Evolutionary conservation across 768 basidiomycete species (phyloP).

Genomic region (Epithele typhae): DNA sequence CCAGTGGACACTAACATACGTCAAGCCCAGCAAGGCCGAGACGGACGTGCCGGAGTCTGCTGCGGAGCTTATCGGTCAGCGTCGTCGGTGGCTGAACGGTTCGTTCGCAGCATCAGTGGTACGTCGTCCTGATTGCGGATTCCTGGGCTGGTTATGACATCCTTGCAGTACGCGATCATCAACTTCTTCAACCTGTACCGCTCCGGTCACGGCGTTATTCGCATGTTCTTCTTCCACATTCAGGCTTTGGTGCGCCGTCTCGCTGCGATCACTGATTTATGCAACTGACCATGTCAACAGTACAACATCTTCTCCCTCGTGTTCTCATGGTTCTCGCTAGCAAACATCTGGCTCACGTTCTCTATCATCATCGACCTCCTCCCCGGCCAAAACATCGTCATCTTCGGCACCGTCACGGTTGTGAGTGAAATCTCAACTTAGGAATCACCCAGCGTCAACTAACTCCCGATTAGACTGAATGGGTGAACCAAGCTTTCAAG

Average conservation of each 20-base stretch:
- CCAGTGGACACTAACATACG: constrained; percentile 86
- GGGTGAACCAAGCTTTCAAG: constrained; percentile 78
- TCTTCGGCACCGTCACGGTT: constrained; percentile 70
- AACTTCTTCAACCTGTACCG: constrained; percentile 89
- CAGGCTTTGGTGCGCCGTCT: constrained; percentile 71
- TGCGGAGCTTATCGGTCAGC: constrained; percentile 89
- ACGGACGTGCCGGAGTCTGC: constrained; percentile 96
- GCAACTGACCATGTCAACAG: constrained; percentile 31
- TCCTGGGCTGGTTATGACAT: background rate
- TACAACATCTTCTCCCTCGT: constrained; percentile 82
- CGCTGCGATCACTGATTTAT: background rate
- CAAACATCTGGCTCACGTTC: constrained; percentile 95
- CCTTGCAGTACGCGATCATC: constrained; percentile 75
- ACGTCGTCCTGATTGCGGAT: constrained; percentile 27
- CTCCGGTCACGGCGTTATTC: constrained; percentile 80
- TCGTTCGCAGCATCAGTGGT: constrained; percentile 92
- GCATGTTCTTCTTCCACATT: constrained; percentile 96
- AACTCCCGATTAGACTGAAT: constrained; percentile 87
- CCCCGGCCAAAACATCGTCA: constrained; percentile 41
- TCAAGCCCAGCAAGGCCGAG: constrained; percentile 94
- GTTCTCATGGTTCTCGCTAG: constrained; percentile 92
- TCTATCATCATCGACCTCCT: constrained; percentile 90
- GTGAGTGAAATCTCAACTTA: too few relatives aligned
- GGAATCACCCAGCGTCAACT: too few relatives aligned
- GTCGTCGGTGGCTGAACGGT: constrained; percentile 95